phyloP scores from a whole-genome alignment of 202 grass and related monocot species.

The Dendrocalamus latiflorus region DNA sequence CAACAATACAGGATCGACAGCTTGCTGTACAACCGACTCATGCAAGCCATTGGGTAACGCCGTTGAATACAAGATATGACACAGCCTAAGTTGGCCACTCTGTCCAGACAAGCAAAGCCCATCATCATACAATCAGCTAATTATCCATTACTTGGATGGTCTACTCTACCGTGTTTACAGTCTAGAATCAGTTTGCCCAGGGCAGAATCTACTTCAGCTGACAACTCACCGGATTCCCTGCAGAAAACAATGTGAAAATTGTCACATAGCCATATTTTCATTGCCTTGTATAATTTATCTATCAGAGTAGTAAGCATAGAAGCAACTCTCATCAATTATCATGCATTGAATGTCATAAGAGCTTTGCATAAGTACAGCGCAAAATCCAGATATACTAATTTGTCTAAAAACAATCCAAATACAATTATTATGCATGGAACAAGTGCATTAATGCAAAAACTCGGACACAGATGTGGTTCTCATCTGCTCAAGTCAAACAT shows the following conservation, averaged over 20 bases:
- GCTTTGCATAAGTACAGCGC: background rate
- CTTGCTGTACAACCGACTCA: background rate
- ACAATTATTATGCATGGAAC: background rate
- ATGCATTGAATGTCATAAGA: background rate
- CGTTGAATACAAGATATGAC: background rate
- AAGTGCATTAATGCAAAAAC: background rate
- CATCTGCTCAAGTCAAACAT: background rate
- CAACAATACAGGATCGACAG: background rate
- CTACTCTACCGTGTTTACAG: background rate
- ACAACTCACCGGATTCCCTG: background rate
- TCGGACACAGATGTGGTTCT: background rate
- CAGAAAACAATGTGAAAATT: background rate
- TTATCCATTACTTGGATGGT: background rate
- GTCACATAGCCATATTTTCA: background rate
- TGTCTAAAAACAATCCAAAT: background rate
- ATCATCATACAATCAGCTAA: background rate
- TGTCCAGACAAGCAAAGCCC: background rate
- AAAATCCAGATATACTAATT: background rate
- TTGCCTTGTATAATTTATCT: background rate
- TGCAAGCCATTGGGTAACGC: background rate
- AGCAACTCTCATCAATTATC: background rate
- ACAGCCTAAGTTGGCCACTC: background rate
- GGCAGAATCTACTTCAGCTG: background rate
- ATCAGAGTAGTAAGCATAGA: too few relatives aligned
- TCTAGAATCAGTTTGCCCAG: background rate